phyloP scores from a whole-genome alignment of 169 alveolate species.

The Babesia ovata region DNA sequence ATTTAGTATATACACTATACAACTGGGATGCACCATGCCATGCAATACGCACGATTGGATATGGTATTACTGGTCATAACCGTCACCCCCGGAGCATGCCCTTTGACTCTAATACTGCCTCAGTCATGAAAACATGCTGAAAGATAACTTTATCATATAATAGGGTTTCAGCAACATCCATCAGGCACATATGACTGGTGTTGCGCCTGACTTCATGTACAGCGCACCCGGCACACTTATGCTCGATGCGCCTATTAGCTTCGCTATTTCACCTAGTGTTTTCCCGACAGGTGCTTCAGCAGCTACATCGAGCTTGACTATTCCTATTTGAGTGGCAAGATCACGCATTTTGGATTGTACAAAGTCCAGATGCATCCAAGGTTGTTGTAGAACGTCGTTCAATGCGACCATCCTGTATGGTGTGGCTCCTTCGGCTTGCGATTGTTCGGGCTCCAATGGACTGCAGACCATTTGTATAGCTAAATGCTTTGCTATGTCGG shows the following conservation, averaged over 20 bases:
- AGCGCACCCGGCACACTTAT: constrained; percentile 6
- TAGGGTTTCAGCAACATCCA: too few relatives aligned
- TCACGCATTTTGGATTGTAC: background rate
- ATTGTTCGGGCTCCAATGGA: constrained; percentile 4
- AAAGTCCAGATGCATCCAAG: constrained; percentile 15
- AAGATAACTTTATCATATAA: too few relatives aligned
- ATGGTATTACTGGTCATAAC: too few relatives aligned
- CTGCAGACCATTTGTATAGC: constrained; percentile 51
- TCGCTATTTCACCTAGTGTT: background rate
- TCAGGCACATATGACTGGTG: background rate
- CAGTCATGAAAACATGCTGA: too few relatives aligned
- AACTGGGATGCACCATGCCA: too few relatives aligned
- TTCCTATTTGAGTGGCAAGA: background rate
- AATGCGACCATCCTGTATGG: background rate
- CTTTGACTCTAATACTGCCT: too few relatives aligned
- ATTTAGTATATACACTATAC: too few relatives aligned
- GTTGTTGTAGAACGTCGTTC: background rate
- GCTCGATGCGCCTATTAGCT: background rate
- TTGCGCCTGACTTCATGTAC: constrained; percentile 11
- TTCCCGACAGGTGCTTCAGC: background rate
- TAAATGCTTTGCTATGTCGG: constrained; percentile 18
- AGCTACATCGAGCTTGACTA: background rate
- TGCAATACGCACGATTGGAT: too few relatives aligned
- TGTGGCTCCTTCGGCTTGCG: background rate
- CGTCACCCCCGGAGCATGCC: too few relatives aligned